Percentiles rank a stretch among this genome's conserved stretches.
These are phyloP conservation scores for Suzukiozyma palmioleophila DNA, from an alignment of 1,139 yeast genomes.

Conservation along the genomic window DNA sequence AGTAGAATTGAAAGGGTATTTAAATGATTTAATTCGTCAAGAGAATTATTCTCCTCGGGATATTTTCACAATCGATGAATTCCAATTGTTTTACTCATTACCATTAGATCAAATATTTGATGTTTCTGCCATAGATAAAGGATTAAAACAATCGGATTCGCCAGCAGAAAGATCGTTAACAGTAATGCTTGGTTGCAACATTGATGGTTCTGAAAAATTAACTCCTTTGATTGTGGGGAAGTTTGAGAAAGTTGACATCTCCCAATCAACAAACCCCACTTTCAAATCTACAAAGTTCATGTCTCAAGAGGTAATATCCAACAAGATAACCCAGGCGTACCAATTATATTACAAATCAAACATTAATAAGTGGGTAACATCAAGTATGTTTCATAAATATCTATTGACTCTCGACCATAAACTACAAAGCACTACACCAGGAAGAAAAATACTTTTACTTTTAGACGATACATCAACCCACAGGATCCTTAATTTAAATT, in stretches of 20 bases:
- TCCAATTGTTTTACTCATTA: slow-evolving; percentile 55
- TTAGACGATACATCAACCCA: slow-evolving; percentile 64
- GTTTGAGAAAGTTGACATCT: slow-evolving; percentile 50
- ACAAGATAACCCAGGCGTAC: slow-evolving; percentile 49
- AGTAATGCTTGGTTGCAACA: slow-evolving; percentile 58
- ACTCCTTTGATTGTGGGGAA: slow-evolving; percentile 61
- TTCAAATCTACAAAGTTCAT: slow-evolving; percentile 21
- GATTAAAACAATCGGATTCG: slow-evolving; percentile 39
- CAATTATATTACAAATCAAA: slow-evolving; percentile 56
- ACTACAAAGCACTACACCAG: slow-evolving; percentile 29
- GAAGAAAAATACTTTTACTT: slow-evolving; percentile 49
- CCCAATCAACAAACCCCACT: slow-evolving; percentile 25
- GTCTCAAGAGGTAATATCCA: slow-evolving; percentile 27
- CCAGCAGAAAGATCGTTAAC: slow-evolving; percentile 54
- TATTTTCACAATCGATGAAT: slow-evolving; percentile 58
- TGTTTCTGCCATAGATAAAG: slow-evolving; percentile 44
- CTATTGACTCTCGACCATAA: slow-evolving; percentile 57
- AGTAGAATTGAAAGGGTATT: slow-evolving; percentile 32
- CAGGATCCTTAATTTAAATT: slow-evolving; percentile 52
- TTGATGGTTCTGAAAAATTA: slow-evolving; percentile 59
- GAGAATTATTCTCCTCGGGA: slow-evolving; percentile 46
- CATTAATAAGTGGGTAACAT: slow-evolving; percentile 61
- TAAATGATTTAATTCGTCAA: slow-evolving; percentile 26
- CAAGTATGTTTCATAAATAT: slow-evolving; percentile 63
- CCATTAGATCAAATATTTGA: slow-evolving; percentile 60